Base-by-base conservation (phyloP, 1,284 basidiomycete genomes). In the Paramarasmius palmivorus region DNA sequence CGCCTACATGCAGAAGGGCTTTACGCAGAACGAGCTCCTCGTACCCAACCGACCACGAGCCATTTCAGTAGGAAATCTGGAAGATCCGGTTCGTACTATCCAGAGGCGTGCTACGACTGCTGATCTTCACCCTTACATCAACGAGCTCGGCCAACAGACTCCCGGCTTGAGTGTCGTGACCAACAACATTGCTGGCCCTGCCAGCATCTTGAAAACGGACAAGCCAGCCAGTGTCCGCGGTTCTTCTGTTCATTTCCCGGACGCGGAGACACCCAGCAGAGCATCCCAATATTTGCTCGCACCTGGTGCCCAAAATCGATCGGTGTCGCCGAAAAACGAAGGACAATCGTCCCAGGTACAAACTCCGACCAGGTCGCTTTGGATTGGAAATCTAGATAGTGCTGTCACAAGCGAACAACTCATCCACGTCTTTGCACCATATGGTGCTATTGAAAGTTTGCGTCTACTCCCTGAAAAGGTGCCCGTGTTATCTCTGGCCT, bases 361-460 rank as follows among this genome's bases (percentile, higher is more conserved):
- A 71, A 90, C 93, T 42, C 96, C 97, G 20, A 96, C 94, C 12
- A 85, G 96, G 50, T 95, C 93, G 40, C 78, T 99, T 40, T 99
- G 96, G 95, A 96, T 99, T 64, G 96, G 96, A 45, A 97, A 98
- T 68, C 79, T 99, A 44, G 94, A 98, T 69, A 90, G 90, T 57
- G 89, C 88, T 49, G 92, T 95, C 49, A 94, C 94, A 0, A 94
- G 92, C 63, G 93, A 96, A 68, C 93, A 98, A 65, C 84, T 99
- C 51, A 92, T 97, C 57, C 88, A 90, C 59, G 92, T 96, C 15
- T 99, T 99, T 71, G 90, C 93, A 17, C 92, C 92, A 1, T 98
- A 98, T 67, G 96, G 96, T 49, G 92, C 94, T 14, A 98, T 98
- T 59, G 96, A 98, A 74, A 95, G 92, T 63, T 77, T 98, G 67